phyloP scores from a whole-genome alignment of 352 stramenopile species.

The Globisporangium acanthophoron region DNA sequence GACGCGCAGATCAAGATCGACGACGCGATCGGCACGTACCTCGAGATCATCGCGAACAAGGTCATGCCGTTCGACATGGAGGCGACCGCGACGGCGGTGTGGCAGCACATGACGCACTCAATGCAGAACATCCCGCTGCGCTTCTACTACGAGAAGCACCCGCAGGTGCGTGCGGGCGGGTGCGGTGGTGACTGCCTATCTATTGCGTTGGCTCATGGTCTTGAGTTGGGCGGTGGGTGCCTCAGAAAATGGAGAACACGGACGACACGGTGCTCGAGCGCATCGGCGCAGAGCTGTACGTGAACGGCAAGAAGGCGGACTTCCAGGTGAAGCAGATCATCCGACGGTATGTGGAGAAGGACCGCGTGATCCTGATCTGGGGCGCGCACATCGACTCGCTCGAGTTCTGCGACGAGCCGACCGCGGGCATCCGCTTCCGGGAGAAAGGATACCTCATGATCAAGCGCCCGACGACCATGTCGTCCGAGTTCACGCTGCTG shows the following conservation, averaged over 20 bases:
- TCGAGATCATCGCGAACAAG: conserved; percentile 34
- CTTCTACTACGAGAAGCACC: conserved; percentile 35
- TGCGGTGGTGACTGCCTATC: too few species aligned
- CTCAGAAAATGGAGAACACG: conserved; percentile 9
- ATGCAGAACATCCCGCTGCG: conserved; percentile 8
- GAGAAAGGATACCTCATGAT: conserved; percentile 55
- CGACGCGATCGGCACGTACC: conserved; percentile 19
- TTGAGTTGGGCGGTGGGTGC: too few species aligned
- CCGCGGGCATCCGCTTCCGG: conserved; percentile 37
- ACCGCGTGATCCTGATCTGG: conserved; percentile 49
- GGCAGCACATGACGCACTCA: conserved; percentile 28
- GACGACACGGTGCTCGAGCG: conserved; percentile 62
- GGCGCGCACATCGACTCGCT: conserved; percentile 43
- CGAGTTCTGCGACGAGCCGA: conserved; percentile 38
- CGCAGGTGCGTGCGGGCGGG: conserved; percentile 20
- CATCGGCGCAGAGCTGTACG: conserved; percentile 44
- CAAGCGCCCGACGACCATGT: conserved; percentile 30
- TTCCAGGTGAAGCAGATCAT: conserved; percentile 53
- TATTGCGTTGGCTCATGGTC: background rate
- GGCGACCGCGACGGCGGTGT: conserved; percentile 25
- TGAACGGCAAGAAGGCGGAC: conserved; percentile 38
- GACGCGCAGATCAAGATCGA: conserved; percentile 9
- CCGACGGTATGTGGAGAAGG: conserved; percentile 37
- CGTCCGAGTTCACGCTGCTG: conserved; percentile 31
- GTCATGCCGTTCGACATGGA: conserved; percentile 34